Evolutionary conservation across 257 asterid genomes (phyloP).

Genomic region (Nicotiana attenuata): DNA sequence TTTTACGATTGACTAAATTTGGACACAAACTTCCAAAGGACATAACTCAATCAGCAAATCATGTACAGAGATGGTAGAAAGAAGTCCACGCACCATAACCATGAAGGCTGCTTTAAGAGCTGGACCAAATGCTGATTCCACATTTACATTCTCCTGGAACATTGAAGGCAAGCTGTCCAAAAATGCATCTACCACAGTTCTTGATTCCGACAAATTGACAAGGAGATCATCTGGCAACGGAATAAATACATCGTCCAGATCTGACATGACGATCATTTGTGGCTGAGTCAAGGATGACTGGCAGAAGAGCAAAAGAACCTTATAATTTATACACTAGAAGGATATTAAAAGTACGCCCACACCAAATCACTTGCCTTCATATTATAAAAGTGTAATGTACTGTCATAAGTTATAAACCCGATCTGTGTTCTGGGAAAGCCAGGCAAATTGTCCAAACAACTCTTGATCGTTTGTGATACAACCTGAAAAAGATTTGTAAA

Average conservation of each 20-base stretch:
- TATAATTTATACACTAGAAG: constrained; percentile 12
- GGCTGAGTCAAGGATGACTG: constrained; percentile 82
- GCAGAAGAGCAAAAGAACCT: constrained; percentile 21
- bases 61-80: background rate
- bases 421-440: constrained; percentile 87
- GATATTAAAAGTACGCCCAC: background rate
- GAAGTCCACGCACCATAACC: constrained; percentile 69
- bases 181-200: constrained; percentile 81
- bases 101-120: constrained; percentile 86
- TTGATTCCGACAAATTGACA: constrained; percentile 92
- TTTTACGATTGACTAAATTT: no score
- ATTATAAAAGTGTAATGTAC: constrained; percentile 86
- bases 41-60: background rate
- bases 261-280: constrained; percentile 83
- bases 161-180: constrained; percentile 86
- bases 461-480: constrained; percentile 76
- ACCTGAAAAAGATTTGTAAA: constrained; percentile 45
- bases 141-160: constrained; percentile 80
- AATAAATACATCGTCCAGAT: constrained; percentile 69
- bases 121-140: constrained; percentile 98
- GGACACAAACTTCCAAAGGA: background rate
- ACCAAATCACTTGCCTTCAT: constrained; percentile 57
- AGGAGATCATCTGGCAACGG: constrained; percentile 84
- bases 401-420: constrained; percentile 89
- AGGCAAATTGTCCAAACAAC: constrained; percentile 82